Evolutionary conservation across 345 rosid species (phyloP), one percentile per base, ranked within the genome.

Genomic region (Nephelium lappaceum): DNA sequence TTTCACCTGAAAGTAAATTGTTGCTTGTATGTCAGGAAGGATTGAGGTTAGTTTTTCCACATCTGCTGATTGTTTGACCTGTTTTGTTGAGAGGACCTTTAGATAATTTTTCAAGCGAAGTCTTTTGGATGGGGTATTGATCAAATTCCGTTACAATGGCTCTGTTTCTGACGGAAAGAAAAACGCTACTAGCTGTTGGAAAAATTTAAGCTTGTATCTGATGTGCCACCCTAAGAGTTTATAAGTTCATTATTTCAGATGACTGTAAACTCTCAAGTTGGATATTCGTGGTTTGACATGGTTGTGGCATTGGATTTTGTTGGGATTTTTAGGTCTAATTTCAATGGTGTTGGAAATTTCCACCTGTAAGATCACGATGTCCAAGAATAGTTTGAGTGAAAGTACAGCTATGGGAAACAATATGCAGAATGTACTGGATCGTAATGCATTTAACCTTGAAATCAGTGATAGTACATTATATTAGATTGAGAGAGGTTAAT

Each of bases 11-110:
- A 49, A 90, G 91, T 68, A 92, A 92, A 86, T 77, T 95, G 62
- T 84, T 95, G 65, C 74, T 95, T 71, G 99, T 95, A 71, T 95
- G 99, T 72, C 98, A 95, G 84, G 98, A 92, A 84, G 99, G 99
- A 23, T 85, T 95, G 78, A 93, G 99, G 99, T 93, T 68, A 79
- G 92, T 81, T 55, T 42, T 67, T 43, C 23, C 18, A 6, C 15
- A 66, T 47, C 63, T 27, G 49, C 53, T 73, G 61, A 65, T 43
- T 27, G 14, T 53, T 31, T 74, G 53, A 5, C 53, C 27, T 11
- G 23, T 55, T 49, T 39, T 53, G 41, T 15, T 1, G 15, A n/a
- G 53, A 38, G 39, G 53, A 11, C 15, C n/a, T 2, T 16, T 2
- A 60, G 25, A 18, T n/a, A 21, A 2, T 45, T 38, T 63, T 18